These are phyloP conservation scores for Xanthoceras sorbifolium DNA, from an alignment of 345 rosid species.

Conservation along the genomic window DNA sequence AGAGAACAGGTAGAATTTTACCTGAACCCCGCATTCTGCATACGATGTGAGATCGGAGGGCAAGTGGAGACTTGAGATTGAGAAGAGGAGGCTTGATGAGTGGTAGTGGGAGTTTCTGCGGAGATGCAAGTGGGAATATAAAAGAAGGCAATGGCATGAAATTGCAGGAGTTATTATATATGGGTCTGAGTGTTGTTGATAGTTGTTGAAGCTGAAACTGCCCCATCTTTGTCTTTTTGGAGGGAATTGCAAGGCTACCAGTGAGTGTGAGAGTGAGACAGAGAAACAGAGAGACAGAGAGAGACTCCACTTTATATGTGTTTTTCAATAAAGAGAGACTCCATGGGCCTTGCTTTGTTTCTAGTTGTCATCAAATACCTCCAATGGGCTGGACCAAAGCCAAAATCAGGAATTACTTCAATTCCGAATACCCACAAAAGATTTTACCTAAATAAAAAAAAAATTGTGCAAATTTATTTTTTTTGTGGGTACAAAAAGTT, in stretches of 20 bases:
- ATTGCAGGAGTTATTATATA: neutral
- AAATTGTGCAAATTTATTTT: no score
- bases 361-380: no score
- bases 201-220: constrained; percentile 31
- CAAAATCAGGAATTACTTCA: no score
- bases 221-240: constrained; percentile 23
- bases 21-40: constrained; percentile 35
- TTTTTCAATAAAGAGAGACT: no score
- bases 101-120: neutral
- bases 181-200: constrained; percentile 14
- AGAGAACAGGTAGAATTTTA: neutral
- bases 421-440: no score
- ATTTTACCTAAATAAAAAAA: no score
- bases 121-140: neutral
- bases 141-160: constrained; percentile 25
- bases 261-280: neutral
- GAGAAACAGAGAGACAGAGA: no score
- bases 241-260: neutral
- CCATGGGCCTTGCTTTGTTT: no score
- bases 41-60: constrained; percentile 21
- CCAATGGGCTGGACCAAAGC: no score
- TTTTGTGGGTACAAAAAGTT: no score
- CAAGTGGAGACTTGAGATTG: constrained; percentile 5
- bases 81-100: constrained; percentile 5
- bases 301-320: no score